Evolutionary conservation across 1,284 basidiomycete species (phyloP).

Genomic region (Trametes hirsuta): DNA sequence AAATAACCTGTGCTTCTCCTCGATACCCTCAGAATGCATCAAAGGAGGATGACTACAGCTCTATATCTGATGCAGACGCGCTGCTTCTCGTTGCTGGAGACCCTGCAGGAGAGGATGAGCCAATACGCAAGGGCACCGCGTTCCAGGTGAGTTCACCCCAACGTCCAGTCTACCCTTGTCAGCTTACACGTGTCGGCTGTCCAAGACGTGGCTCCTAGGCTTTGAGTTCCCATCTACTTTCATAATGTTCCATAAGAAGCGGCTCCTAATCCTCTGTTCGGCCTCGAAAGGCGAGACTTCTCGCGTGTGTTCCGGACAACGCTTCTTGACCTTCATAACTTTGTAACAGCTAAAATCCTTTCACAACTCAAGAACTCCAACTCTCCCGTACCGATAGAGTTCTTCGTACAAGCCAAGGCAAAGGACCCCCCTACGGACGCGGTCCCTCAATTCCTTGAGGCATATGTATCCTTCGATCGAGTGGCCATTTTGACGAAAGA

Average conservation of each 20-base stretch:
- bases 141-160: conserved; percentile 68
- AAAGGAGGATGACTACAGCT: conserved; percentile 71
- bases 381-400: conserved; percentile 62
- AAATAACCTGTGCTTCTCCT: conserved; percentile 9
- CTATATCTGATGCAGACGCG: conserved; percentile 69
- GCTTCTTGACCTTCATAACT: conserved; percentile 23
- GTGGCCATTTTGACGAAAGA: conserved; percentile 81
- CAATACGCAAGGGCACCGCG: conserved; percentile 86
- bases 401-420: conserved; percentile 70
- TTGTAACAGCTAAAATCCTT: conserved; percentile 68
- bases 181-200: conserved; percentile 24
- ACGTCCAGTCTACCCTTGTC: conserved; percentile 8
- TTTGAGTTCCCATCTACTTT: conserved; percentile 97
- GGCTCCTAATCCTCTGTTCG: conserved; percentile 83
- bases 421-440: conserved; percentile 76
- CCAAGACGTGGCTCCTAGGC: conserved; percentile 91
- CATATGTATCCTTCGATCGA: conserved; percentile 59
- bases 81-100: conserved; percentile 84
- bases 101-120: conserved; percentile 81
- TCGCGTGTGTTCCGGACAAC: not conserved
- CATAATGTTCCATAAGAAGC: conserved; percentile 79
- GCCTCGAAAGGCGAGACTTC: conserved; percentile 77
- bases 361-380: conserved; percentile 65
- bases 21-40: conserved; percentile 50
- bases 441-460: conserved; percentile 60